A percentile compares a stretch with the other conserved stretches of the same genome.
Evolutionary conservation across 2,329 filamentous ascomycete genomes (phyloP).

Genomic region (Xylariomycetidae sp.): DNA sequence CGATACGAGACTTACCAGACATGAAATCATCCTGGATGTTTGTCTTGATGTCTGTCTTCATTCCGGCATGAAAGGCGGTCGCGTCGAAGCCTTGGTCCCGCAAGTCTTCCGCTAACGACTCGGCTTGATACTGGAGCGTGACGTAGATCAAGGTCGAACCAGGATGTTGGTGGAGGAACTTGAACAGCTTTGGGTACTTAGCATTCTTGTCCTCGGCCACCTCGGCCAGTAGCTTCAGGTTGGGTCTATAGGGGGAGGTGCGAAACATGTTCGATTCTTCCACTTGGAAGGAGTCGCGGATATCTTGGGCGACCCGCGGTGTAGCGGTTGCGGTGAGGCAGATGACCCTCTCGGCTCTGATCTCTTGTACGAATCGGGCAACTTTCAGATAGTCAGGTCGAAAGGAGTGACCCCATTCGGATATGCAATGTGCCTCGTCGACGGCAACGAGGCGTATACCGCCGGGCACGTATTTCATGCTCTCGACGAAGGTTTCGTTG

Average conservation of each 20-base stretch:
- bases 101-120: conserved; percentile 36
- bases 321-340: conserved; percentile 59
- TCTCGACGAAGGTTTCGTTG: conserved; percentile 55
- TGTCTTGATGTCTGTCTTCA: conserved; percentile 40
- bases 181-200: conserved; percentile 39
- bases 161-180: conserved; percentile 44
- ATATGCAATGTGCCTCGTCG: conserved; percentile 57
- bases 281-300: conserved; percentile 49
- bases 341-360: conserved; percentile 52
- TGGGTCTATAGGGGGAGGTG: conserved; percentile 55
- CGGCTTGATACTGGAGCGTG: conserved; percentile 51
- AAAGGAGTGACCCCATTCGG: conserved; percentile 37
- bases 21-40: conserved; percentile 49
- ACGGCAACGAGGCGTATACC: conserved; percentile 53
- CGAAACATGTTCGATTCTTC: conserved; percentile 46
- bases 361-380: conserved; percentile 50
- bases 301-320: conserved; percentile 48
- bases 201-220: conserved; percentile 36
- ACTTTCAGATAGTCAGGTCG: conserved; percentile 30
- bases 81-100: conserved; percentile 34
- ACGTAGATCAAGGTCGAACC: conserved; percentile 59
- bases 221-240: conserved; percentile 50
- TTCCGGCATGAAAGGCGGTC: conserved; percentile 46
- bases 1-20: conserved; percentile 37
- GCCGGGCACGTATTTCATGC: conserved; percentile 48